These are phyloP conservation scores for Hagleromyces aurorensis DNA, from an alignment of 805 yeast species.

Conservation along the genomic window DNA sequence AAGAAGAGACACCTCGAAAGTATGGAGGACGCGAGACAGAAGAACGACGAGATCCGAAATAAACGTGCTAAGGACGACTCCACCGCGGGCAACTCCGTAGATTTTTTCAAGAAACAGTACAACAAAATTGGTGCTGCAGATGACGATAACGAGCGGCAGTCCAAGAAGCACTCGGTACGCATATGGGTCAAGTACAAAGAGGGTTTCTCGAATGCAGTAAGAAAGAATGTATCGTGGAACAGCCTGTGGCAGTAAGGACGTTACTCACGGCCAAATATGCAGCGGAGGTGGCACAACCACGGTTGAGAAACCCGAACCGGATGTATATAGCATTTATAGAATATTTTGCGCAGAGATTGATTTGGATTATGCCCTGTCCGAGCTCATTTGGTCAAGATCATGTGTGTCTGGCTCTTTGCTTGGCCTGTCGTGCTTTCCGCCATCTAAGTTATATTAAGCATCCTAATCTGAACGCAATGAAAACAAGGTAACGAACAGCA, in stretches of 20 bases:
- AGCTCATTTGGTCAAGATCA: no score
- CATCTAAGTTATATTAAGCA: no score
- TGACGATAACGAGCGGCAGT: conserved; percentile 22
- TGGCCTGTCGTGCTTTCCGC: no score
- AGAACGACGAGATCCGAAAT: conserved; percentile 14
- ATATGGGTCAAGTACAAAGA: conserved; percentile 89
- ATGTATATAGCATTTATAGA: no score
- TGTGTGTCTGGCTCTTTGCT: no score
- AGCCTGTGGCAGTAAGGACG: conserved; percentile 38
- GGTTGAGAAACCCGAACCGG: no score
- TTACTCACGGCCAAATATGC: no score
- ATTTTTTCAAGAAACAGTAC: conserved; percentile 40
- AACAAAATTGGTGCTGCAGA: conserved; percentile 1
- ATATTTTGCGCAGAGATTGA: no score
- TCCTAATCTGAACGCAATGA: neutral
- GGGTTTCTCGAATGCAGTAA: conserved; percentile 87
- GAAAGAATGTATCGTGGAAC: conserved; percentile 73
- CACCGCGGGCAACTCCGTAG: conserved; percentile 21
- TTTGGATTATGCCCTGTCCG: no score
- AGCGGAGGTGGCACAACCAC: no score
- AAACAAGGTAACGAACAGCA: neutral
- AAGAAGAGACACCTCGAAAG: conserved; percentile 29
- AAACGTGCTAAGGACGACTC: conserved; percentile 18
- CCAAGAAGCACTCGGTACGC: conserved; percentile 29
- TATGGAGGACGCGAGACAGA: conserved; percentile 12